Base-by-base conservation (phyloP, 2,329 filamentous ascomycete species). In the Peltaster fructicola region DNA sequence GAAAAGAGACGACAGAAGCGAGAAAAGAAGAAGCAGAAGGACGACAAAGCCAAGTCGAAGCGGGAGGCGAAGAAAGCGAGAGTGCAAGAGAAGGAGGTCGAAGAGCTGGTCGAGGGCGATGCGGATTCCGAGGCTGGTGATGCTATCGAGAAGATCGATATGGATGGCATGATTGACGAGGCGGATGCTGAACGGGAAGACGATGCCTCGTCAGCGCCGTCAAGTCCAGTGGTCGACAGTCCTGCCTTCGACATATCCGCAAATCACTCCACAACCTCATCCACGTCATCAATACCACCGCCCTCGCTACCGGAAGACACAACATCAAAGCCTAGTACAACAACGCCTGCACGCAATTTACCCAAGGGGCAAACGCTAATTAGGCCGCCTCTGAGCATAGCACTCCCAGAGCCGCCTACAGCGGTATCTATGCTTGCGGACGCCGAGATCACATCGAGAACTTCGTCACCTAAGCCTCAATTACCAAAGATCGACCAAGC, bases 401-500 rank as follows among this genome's bases (percentile, higher is more conserved):
- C n/a, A n/a, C n/a, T n/a, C n/a, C n/a, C n/a, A n/a, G n/a, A n/a
- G n/a, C n/a, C n/a, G n/a, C n/a, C n/a, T n/a, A n/a, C n/a, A n/a
- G n/a, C n/a, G n/a, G n/a, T n/a, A n/a, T n/a, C n/a, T n/a, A n/a
- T n/a, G n/a, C n/a, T n/a, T n/a, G n/a, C n/a, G n/a, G n/a, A n/a
- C n/a, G 22, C 32, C n/a, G 20, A 29, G 15, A 30, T 23, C 12
- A 7, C 24, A n/a, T 40, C 35, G 6, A 41, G 43, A 22, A 41
- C 35, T 19, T 44, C 41, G 11, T 47, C 45, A 15, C 45, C 44
- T 3, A 44, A 47, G 33, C 25, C 50, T 38, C 41, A 47, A 38
- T 41, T 43, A 23, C 57, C 53, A 31, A 74, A 74, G 27, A 59
- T 70, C 33, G 73, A 84, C 44, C 74, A 73, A 20, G 70, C 79